These are phyloP conservation scores for Pharus latifolius DNA, from an alignment of 176 grass and related monocot genomes.

Conservation along the genomic window DNA sequence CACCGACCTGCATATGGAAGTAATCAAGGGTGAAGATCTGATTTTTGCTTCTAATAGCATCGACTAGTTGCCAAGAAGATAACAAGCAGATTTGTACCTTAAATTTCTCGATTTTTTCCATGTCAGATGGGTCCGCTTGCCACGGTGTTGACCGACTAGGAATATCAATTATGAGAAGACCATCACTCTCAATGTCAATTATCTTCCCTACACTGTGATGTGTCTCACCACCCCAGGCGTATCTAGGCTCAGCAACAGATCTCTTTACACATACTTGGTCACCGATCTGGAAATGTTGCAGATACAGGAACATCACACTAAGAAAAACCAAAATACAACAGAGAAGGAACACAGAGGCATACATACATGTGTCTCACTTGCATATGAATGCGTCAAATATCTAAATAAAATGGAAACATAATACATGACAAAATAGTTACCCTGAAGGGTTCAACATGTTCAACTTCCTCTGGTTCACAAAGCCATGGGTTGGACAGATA, in stretches of 20 bases:
- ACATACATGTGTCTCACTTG: too few relatives aligned
- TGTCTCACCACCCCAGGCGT: conserved; percentile 97
- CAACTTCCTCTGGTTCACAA: conserved; percentile 98
- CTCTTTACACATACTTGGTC: conserved; percentile 96
- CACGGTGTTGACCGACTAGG: conserved; percentile 45
- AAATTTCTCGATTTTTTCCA: conserved; percentile 95
- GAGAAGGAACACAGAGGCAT: not conserved
- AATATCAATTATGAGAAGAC: conserved; percentile 80
- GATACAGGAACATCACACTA: conserved; percentile 6
- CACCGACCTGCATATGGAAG: conserved; percentile 58
- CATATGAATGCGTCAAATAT: too few relatives aligned
- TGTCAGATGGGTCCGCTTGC: conserved; percentile 99
- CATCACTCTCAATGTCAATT: conserved; percentile 76
- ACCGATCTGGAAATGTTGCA: conserved; percentile 59
- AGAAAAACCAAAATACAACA: conserved; percentile 12
- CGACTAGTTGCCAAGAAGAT: not conserved
- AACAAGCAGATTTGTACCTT: conserved; percentile 41
- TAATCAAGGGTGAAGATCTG: not conserved
- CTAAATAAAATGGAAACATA: not conserved
- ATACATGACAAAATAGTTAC: conserved; percentile 30
- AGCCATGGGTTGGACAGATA: conserved; percentile 87
- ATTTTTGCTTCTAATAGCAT: not conserved
- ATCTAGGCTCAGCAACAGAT: conserved; percentile 94
- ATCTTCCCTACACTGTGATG: conserved; percentile 99
- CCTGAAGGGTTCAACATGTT: conserved; percentile 94